Conservation (phyloP, 306 rosid genomes). For the Cicer bijugum region DNA sequence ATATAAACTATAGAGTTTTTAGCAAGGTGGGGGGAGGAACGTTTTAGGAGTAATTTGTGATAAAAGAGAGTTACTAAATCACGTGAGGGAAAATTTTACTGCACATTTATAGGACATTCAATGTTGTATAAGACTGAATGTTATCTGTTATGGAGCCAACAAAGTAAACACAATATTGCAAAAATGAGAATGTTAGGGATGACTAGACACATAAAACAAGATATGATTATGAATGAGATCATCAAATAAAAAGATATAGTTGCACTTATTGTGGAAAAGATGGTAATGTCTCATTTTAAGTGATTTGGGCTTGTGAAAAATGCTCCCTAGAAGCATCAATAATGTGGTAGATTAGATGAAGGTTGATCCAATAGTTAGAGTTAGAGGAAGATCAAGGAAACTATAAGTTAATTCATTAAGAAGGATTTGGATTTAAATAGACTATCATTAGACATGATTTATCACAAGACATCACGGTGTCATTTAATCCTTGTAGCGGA, state of each 20-base stretch:
- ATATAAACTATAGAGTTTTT: background rate
- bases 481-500: background rate
- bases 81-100: background rate
- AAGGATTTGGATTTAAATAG: background rate
- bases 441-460: background rate
- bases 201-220: background rate
- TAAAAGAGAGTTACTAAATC: background rate
- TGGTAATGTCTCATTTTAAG: no score
- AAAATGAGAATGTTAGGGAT: no score
- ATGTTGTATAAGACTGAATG: background rate
- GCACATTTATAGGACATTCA: background rate
- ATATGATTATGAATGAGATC: background rate
- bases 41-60: background rate
- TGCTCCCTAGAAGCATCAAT: background rate
- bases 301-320: background rate
- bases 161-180: background rate
- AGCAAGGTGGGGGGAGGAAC: background rate
- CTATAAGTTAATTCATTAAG: conserved; percentile 10
- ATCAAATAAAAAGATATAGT: background rate
- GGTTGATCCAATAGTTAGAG: background rate
- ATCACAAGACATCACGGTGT: background rate
- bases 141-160: background rate
- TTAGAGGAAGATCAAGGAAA: background rate
- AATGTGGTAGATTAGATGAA: background rate
- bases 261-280: background rate